Conservation (phyloP, 768 basidiomycete species). For the Coprinellus aureogranulatus region DNA sequence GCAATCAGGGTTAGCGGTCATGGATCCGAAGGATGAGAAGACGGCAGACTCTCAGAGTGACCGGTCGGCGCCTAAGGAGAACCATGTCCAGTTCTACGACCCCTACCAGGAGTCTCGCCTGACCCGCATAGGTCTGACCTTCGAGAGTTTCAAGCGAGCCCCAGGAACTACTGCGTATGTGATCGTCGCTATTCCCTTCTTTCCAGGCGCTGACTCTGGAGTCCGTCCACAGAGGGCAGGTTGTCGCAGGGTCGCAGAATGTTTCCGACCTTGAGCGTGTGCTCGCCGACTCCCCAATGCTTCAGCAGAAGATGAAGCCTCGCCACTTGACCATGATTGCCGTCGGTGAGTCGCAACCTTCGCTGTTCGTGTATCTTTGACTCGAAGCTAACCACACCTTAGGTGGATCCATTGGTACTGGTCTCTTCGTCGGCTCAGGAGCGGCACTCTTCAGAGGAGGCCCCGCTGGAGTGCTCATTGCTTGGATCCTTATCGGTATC, state of each 20-base stretch:
- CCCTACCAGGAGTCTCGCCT: slow-evolving; percentile 44
- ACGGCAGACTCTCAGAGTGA: slow-evolving; percentile 27
- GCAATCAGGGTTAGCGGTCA: slow-evolving; percentile 27
- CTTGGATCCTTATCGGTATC: slow-evolving; percentile 43
- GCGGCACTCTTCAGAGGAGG: slow-evolving; percentile 38
- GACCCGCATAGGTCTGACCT: slow-evolving; percentile 41
- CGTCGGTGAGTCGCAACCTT: slow-evolving; percentile 32
- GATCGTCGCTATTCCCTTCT: background rate
- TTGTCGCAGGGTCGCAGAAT: slow-evolving; percentile 33
- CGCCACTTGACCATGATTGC: slow-evolving; percentile 49
- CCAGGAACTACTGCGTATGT: slow-evolving; percentile 46
- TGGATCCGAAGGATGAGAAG: slow-evolving; percentile 27
- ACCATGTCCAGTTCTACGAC: slow-evolving; percentile 39
- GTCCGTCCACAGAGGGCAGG: slow-evolving; percentile 33
- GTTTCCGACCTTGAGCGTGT: slow-evolving; percentile 34
- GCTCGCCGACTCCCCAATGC: slow-evolving; percentile 41
- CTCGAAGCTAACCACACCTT: background rate
- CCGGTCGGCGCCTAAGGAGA: slow-evolving; percentile 16
- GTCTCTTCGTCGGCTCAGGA: slow-evolving; percentile 48
- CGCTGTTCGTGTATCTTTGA: background rate
- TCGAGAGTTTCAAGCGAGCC: slow-evolving; percentile 47
- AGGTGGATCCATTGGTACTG: slow-evolving; percentile 49
- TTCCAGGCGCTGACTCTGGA: background rate
- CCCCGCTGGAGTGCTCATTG: slow-evolving; percentile 43
- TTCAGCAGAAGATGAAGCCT: slow-evolving; percentile 50